A percentile compares a stretch with the other conserved stretches of the same genome.
phyloP scores from a whole-genome alignment of 257 asterid genomes.

The Apocynum venetum region DNA sequence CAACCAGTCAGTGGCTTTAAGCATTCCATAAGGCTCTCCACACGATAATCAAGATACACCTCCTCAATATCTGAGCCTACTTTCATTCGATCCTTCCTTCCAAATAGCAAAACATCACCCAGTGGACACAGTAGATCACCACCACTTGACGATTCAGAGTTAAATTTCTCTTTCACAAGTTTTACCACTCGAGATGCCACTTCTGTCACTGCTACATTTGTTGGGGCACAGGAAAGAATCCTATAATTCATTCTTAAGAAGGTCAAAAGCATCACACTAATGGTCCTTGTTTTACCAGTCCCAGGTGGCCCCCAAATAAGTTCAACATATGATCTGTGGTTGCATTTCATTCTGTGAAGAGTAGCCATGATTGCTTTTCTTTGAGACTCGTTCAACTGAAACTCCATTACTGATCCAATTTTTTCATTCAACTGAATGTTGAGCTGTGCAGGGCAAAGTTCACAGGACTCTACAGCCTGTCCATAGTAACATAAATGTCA shows the following conservation, averaged over 20 bases:
- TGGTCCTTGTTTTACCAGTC: conserved; percentile 52
- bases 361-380: conserved; percentile 17
- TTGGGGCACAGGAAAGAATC: conserved; percentile 57
- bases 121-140: conserved; percentile 19
- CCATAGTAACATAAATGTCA: not conserved
- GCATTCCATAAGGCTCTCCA: conserved; percentile 29
- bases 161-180: conserved; percentile 22
- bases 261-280: conserved; percentile 35
- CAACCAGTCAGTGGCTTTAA: conserved; percentile 25
- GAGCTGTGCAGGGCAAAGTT: conserved; percentile 1
- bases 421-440: not conserved
- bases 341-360: conserved; percentile 17
- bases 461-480: conserved; percentile 16
- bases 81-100: conserved; percentile 24
- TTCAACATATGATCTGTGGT: conserved; percentile 17
- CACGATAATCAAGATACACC: conserved; percentile 28
- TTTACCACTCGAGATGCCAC: conserved; percentile 46
- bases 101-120: conserved; percentile 35
- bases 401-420: not conserved
- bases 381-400: conserved; percentile 26
- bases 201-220: conserved; percentile 54
- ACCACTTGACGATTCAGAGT: conserved; percentile 10
- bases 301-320: conserved; percentile 69
- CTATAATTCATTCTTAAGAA: conserved; percentile 39
- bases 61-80: conserved; percentile 27